phyloP scores from a whole-genome alignment of 768 basidiomycete genomes.

The Piloderma croceum region DNA sequence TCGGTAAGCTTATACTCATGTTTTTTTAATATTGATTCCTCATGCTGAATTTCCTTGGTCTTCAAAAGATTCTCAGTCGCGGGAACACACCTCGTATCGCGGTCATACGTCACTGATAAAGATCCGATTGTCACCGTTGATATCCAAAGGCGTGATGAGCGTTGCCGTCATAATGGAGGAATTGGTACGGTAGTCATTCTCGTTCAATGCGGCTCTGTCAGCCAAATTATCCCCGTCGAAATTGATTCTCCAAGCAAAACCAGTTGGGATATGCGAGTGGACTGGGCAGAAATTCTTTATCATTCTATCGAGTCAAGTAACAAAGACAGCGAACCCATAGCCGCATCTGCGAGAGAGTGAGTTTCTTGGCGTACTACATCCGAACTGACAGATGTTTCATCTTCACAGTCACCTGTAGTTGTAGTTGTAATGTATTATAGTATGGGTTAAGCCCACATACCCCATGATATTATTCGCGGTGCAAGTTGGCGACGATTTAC shows the following conservation, averaged over 20 bases:
- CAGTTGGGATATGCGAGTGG: constrained; percentile 68
- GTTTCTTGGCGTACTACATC: too few relatives aligned
- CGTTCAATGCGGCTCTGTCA: constrained; percentile 68
- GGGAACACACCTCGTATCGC: constrained; percentile 65
- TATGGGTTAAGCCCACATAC: too few relatives aligned
- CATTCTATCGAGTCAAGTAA: constrained; percentile 73
- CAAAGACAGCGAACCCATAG: constrained; percentile 79
- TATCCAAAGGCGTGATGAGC: constrained; percentile 74
- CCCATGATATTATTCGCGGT: too few relatives aligned
- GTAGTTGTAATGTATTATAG: too few relatives aligned
- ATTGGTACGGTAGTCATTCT: constrained; percentile 72
- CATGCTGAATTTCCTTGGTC: too few relatives aligned
- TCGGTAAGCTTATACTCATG: constrained; percentile 44
- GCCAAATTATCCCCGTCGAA: constrained; percentile 84
- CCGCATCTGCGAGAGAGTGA: constrained; percentile 69
- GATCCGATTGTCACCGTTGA: constrained; percentile 71
- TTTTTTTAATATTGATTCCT: constrained; percentile 18
- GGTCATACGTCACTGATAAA: constrained; percentile 68
- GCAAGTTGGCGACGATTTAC: too few relatives aligned
- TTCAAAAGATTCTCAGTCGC: constrained; percentile 60
- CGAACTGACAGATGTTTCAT: constrained; percentile 1
- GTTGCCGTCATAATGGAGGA: constrained; percentile 69
- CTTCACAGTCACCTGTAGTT: constrained; percentile 1
- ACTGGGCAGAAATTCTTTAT: constrained; percentile 64
- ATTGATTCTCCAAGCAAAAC: constrained; percentile 74